Evolutionary conservation across 441 rosid genomes (phyloP).

Genomic region (Daphne laureola): DNA sequence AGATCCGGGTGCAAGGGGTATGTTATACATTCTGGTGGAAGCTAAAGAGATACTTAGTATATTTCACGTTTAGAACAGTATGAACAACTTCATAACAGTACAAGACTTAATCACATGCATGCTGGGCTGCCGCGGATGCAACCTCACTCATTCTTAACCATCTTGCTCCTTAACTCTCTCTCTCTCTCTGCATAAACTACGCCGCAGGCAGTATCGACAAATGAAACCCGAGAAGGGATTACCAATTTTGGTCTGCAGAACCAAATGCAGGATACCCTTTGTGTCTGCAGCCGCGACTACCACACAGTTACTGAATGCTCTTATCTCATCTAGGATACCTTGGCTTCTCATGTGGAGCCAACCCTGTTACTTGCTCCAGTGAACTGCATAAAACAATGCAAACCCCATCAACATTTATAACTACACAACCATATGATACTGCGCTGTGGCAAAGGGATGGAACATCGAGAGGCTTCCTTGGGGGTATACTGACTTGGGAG

Average conservation of each 20-base stretch:
- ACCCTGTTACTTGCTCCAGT: constrained; percentile 41
- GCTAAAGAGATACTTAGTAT: too few species aligned
- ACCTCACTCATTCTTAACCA: too few species aligned
- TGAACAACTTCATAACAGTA: too few species aligned
- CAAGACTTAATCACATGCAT: too few species aligned
- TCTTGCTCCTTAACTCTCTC: too few species aligned
- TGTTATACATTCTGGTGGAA: too few species aligned
- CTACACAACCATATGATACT: not conserved
- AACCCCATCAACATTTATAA: not conserved
- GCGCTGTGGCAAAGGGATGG: not conserved
- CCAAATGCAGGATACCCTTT: not conserved
- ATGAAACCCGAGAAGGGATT: too few species aligned
- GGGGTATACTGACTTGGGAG: constrained; percentile 35
- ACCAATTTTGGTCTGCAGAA: too few species aligned
- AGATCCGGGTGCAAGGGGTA: not conserved
- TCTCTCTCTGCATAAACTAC: too few species aligned
- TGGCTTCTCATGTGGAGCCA: constrained; percentile 25
- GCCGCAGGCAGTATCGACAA: too few species aligned
- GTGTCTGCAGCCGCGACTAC: not conserved
- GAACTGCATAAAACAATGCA: constrained; percentile 28
- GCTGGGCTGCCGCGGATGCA: too few species aligned
- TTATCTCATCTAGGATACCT: constrained; percentile 25
- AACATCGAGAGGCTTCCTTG: constrained; percentile 2
- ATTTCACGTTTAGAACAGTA: too few species aligned
- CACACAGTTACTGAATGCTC: not conserved